Evolutionary conservation across 257 asterid genomes (phyloP), one percentile per base, ranked within the genome.

Genomic region (Forsythia viridissima): DNA sequence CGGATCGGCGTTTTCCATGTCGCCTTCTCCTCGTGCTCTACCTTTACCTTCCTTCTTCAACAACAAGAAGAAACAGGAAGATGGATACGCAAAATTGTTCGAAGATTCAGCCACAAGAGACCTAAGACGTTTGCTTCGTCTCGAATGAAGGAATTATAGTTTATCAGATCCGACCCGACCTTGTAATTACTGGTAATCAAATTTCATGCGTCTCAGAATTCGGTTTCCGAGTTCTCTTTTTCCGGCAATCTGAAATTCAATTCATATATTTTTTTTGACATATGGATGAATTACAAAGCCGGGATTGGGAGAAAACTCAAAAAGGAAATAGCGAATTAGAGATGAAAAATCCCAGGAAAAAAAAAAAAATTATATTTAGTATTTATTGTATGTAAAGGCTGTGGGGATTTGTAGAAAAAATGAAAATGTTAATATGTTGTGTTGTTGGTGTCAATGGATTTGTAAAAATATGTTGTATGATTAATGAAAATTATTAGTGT

Each of bases 111-210:
- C 73, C n/a, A 75, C 88, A 12, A 76, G 89, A 79, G 85, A 81
- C 73, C 71, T 85, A 70, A 82, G 88, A 82, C 85, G 88, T 42
- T 76, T 84, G 84, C 87, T 88, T 68, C 81, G 87, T 15, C 86
- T 83, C 20, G 86, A 85, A 37, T 81, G 65, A 70, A 40, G 43
- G 77, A 21, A 30, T 37, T 2, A 36, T 15, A 20, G 13, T 39
- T 74, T 30, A 30, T 30, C 34, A 30, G 34, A 30, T 30, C 34
- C 34, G 34, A 30, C 34, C 34, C 34, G 34, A 30, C 34, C 34
- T 30, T 30, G 34, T 30, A 30, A 30, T 30, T 30, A 30, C 34
- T 30, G 34, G 34, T 30, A 30, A 30, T 30, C 34, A 30, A 75
- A 21, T 71, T 15, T 40, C 20, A 42, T 66, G 44, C 55, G 72